Conservation (phyloP, 2,329 filamentous ascomycete genomes). For the Hansfordia pulvinata region DNA sequence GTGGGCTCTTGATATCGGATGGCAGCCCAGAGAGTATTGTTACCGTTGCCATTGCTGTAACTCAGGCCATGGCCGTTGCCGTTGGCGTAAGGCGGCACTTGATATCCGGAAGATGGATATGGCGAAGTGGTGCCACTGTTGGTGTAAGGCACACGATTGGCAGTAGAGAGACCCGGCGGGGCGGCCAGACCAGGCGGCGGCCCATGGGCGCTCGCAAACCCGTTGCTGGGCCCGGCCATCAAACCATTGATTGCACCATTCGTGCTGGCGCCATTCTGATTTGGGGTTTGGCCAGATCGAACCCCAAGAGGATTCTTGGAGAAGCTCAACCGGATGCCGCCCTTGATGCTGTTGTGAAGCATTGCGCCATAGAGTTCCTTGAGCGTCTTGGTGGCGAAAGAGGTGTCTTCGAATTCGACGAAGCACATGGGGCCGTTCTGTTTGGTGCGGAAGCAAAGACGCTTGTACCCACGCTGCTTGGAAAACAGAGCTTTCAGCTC, state of each 20-base stretch:
- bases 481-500: constrained; percentile 90
- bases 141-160: constrained; percentile 11
- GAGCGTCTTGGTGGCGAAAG: constrained; percentile 81
- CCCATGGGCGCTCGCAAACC: constrained; percentile 56
- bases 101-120: too few relatives aligned
- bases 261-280: constrained; percentile 21
- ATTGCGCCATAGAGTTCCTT: constrained; percentile 79
- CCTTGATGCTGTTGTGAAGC: constrained; percentile 85
- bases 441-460: constrained; percentile 89
- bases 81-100: too few relatives aligned
- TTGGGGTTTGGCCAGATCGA: constrained; percentile 56
- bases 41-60: too few relatives aligned
- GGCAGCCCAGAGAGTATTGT: too few relatives aligned
- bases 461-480: constrained; percentile 87
- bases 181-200: constrained; percentile 71
- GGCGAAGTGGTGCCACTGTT: too few relatives aligned
- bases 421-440: constrained; percentile 97
- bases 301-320: constrained; percentile 96
- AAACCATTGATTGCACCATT: constrained; percentile 46
- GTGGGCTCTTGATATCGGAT: too few relatives aligned
- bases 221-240: constrained; percentile 35
- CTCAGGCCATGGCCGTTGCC: too few relatives aligned
- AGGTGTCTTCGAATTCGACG: constrained; percentile 91
- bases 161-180: constrained; percentile 69
- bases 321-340: constrained; percentile 89